These are phyloP conservation scores for Calonectria pseudoreteaudii DNA, from an alignment of 2,329 filamentous ascomycete genomes.

Conservation along the genomic window DNA sequence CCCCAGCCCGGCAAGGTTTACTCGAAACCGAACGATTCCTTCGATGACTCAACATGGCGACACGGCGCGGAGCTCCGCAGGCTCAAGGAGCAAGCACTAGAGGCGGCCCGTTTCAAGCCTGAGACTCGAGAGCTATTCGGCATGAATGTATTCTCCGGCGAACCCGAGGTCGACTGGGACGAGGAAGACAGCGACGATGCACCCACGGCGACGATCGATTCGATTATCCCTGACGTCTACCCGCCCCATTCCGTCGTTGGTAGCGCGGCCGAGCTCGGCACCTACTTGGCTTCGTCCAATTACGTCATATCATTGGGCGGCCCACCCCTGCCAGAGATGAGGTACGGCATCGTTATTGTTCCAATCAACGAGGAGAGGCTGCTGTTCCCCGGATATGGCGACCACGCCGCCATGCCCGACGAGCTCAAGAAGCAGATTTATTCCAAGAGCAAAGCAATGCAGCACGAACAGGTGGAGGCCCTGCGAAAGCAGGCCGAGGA, in stretches of 20 bases:
- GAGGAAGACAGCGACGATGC: neutral
- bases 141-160: neutral
- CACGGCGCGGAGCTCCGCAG: neutral
- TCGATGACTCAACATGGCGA: neutral
- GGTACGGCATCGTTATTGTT: neutral
- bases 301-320: constrained; percentile 5
- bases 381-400: neutral
- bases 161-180: neutral
- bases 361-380: neutral
- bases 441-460: neutral
- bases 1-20: neutral
- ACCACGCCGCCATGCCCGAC: neutral
- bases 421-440: neutral
- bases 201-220: neutral
- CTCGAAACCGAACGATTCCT: neutral
- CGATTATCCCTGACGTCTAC: neutral
- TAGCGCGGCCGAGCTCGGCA: constrained; percentile 1
- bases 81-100: neutral
- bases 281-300: neutral
- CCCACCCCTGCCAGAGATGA: neutral
- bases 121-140: neutral
- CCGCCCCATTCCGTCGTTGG: neutral
- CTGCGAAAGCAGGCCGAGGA: neutral
- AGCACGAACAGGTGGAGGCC: neutral
- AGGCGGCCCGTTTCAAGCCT: neutral